Percentiles rank a stretch among this genome's conserved stretches.
Conservation (phyloP, 2,329 filamentous ascomycete species). For the Sphaerulina musiva region DNA sequence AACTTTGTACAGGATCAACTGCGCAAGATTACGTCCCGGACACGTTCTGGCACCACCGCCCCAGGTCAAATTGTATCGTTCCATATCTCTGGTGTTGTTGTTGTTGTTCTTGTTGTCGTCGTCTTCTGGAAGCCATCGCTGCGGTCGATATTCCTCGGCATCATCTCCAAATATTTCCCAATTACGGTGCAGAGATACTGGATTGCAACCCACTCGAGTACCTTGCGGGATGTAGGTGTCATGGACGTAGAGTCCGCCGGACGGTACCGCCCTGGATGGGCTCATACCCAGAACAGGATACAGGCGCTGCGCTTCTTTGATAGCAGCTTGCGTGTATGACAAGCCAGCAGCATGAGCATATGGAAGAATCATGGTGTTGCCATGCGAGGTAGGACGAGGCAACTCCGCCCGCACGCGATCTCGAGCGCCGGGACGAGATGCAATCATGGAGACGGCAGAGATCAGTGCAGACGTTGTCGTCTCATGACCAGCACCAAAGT, state of each 20-base stretch:
- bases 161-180: conserved; percentile 31
- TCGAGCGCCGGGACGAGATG: conserved; percentile 2
- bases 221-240: conserved; percentile 32
- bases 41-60: conserved; percentile 24
- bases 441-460: conserved; percentile 13
- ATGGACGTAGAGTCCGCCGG: conserved; percentile 34
- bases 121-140: conserved; percentile 30
- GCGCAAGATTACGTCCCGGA: conserved; percentile 21
- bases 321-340: conserved; percentile 39
- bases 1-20: conserved; percentile 27
- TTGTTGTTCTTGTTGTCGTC: too few relatives aligned
- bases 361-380: neutral
- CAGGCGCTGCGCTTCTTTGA: conserved; percentile 42
- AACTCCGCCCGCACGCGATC: conserved; percentile 1
- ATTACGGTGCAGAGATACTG: conserved; percentile 32
- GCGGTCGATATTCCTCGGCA: conserved; percentile 32
- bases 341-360: conserved; percentile 29
- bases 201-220: conserved; percentile 30
- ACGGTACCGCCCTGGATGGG: conserved; percentile 36
- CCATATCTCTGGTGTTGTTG: conserved; percentile 14
- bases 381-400: neutral
- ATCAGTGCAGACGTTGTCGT: conserved; percentile 16
- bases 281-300: conserved; percentile 40
- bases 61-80: conserved; percentile 18
- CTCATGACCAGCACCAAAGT: conserved; percentile 20